phyloP scores from a whole-genome alignment of 768 basidiomycete genomes.

The Neoboletus brunneissimus region DNA sequence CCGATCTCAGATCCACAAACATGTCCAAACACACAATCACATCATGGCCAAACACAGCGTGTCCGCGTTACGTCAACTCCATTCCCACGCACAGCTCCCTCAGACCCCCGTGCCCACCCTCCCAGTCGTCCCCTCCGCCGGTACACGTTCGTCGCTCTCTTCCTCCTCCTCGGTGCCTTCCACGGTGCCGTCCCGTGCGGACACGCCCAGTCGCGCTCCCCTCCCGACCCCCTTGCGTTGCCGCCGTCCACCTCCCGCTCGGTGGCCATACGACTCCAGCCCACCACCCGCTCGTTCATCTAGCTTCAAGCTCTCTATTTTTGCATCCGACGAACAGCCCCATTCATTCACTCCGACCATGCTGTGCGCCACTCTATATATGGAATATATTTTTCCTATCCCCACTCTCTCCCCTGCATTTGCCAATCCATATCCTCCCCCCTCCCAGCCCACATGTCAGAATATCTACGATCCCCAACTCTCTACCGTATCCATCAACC shows the following conservation, averaged over 20 bases:
- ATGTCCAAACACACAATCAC: conserved; percentile 11
- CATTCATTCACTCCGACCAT: background rate
- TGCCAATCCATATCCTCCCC: background rate
- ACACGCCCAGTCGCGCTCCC: conserved; percentile 15
- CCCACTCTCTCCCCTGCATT: conserved; percentile 1
- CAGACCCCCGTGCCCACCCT: conserved; percentile 9
- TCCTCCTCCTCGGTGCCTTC: conserved; percentile 2
- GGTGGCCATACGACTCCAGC: background rate
- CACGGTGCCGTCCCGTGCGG: conserved; percentile 7
- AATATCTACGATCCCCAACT: background rate
- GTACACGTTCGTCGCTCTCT: background rate
- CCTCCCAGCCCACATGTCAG: background rate
- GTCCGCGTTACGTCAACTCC: conserved; percentile 32
- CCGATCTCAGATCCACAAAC: conserved; percentile 28
- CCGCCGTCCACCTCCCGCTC: background rate
- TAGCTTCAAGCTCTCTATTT: background rate
- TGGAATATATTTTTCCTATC: background rate
- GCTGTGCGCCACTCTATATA: conserved; percentile 14
- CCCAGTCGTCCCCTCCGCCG: conserved; percentile 11
- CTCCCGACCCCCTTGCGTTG: background rate
- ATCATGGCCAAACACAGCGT: conserved; percentile 24
- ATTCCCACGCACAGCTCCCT: conserved; percentile 33
- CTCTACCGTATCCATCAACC: background rate
- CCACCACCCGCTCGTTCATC: background rate
- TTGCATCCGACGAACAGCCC: conserved; percentile 10